Evolutionary conservation across 352 stramenopile species (phyloP).

Genomic region (Blastocystis sp.): DNA sequence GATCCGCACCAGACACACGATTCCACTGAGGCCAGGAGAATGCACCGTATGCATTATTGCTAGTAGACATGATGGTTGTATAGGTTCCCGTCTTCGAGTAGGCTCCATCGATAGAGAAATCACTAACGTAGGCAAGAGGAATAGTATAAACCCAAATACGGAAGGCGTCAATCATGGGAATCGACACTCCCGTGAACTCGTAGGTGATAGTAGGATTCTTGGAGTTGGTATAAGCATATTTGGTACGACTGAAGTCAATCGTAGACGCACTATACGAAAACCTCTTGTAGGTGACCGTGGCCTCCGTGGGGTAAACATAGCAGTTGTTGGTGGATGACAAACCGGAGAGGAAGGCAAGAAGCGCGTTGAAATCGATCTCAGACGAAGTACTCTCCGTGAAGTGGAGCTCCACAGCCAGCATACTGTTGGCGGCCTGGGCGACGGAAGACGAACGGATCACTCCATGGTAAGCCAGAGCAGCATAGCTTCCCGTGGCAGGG

Average conservation of each 20-base stretch:
- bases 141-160: background rate
- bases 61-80: background rate
- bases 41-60: background rate
- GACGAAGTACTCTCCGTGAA: background rate
- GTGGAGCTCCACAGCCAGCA: conserved; percentile 30
- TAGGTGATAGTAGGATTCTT: background rate
- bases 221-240: background rate
- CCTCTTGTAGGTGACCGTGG: background rate
- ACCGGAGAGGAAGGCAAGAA: background rate
- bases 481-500: background rate
- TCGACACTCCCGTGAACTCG: background rate
- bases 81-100: background rate
- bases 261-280: background rate
- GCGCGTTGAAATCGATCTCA: background rate
- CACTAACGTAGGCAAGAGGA: background rate
- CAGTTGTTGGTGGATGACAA: background rate
- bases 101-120: background rate
- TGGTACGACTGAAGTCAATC: background rate
- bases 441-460: background rate
- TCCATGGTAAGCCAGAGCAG: background rate
- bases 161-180: background rate
- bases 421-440: no score
- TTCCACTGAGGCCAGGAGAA: background rate
- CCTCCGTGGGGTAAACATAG: background rate
- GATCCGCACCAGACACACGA: background rate